Evolutionary conservation across 2,329 filamentous ascomycete genomes (phyloP).

Genomic region (Curvularia verruculosa): DNA sequence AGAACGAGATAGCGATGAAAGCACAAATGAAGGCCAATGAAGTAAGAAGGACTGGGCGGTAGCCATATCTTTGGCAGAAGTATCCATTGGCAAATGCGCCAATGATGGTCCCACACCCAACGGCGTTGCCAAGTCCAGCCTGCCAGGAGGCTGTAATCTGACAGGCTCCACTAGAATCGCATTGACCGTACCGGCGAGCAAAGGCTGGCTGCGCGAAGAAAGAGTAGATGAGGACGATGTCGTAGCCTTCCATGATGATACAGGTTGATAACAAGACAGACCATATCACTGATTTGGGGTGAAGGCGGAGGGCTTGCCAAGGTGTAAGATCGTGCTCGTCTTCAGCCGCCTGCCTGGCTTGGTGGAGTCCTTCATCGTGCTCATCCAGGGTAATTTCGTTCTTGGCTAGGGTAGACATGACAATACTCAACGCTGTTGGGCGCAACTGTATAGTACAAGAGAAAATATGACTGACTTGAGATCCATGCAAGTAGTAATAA

Average conservation of each 20-base stretch:
- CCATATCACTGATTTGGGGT: conserved; percentile 83
- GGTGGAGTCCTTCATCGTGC: conserved; percentile 13
- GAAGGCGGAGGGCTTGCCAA: conserved; percentile 73
- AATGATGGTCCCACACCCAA: conserved; percentile 48
- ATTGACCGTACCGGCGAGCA: conserved; percentile 47
- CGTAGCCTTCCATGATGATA: conserved; percentile 89
- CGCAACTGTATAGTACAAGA: not conserved
- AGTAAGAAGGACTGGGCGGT: conserved; percentile 24
- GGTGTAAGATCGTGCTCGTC: conserved; percentile 53
- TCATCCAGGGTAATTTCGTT: conserved; percentile 2
- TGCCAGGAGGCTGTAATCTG: conserved; percentile 53
- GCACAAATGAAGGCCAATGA: conserved; percentile 21
- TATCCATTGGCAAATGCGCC: conserved; percentile 50
- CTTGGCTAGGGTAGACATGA: not conserved
- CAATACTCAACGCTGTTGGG: not conserved
- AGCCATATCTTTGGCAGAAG: conserved; percentile 48
- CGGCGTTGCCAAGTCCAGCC: conserved; percentile 50
- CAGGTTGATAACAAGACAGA: conserved; percentile 80
- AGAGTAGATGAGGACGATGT: conserved; percentile 77
- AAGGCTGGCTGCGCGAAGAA: conserved; percentile 63
- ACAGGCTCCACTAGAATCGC: conserved; percentile 35
- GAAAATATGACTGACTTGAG: not conserved
- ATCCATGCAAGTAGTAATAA: not conserved
- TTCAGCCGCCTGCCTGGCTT: conserved; percentile 19
- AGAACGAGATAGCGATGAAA: conserved; percentile 31